Conservation (phyloP, 768 basidiomycete genomes). For the Panellus pusillus region DNA sequence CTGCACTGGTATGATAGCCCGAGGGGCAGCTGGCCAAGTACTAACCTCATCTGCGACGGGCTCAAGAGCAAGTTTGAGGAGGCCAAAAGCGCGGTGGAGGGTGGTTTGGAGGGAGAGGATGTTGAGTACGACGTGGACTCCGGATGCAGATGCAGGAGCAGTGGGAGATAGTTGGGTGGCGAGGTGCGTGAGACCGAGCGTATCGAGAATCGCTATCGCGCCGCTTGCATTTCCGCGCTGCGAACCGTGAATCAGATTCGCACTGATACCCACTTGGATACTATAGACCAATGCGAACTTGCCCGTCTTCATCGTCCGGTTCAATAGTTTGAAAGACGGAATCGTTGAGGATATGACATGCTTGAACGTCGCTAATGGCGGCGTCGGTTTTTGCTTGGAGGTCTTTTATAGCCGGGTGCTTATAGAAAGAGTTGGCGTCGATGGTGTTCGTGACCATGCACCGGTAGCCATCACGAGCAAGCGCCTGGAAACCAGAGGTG, state of each 20-base stretch:
- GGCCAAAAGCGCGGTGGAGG: constrained; percentile 2
- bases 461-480: constrained; percentile 9
- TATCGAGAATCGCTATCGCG: constrained; percentile 1
- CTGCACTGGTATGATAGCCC: background rate
- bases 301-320: background rate
- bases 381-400: background rate
- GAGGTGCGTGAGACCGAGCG: too few species aligned
- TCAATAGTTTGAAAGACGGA: constrained; percentile 7
- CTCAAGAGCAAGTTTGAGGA: constrained; percentile 5
- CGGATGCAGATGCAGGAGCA: constrained; percentile 5
- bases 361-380: background rate
- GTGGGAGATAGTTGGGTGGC: too few species aligned
- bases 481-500: constrained; percentile 1
- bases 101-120: constrained; percentile 4
- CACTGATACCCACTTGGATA: too few species aligned
- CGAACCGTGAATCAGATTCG: background rate
- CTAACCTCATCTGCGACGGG: constrained; percentile 5
- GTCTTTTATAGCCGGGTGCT: background rate
- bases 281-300: constrained; percentile 2
- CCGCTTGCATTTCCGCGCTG: background rate
- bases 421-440: background rate
- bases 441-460: constrained; percentile 1
- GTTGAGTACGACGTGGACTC: constrained; percentile 10
- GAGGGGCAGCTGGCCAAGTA: background rate
- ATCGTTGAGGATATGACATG: constrained; percentile 10